Conservation (phyloP, 2,329 filamentous ascomycete genomes). For the Metarhizium sp. region DNA sequence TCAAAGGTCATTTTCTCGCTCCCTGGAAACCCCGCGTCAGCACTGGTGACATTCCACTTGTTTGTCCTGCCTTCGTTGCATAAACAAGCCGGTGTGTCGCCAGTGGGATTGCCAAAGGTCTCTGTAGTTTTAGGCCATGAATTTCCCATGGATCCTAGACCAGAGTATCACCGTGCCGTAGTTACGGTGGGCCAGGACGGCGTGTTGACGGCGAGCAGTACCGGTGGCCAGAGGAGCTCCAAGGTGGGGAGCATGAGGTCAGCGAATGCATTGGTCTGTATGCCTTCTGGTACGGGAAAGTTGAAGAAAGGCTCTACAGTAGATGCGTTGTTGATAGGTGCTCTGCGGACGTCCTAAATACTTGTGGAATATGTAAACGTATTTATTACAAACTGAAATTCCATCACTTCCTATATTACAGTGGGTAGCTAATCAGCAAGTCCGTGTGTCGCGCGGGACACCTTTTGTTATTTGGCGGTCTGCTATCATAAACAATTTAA, state of each 20-base stretch:
- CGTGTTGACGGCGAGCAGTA: slow-evolving; percentile 64
- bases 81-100: slow-evolving; percentile 59
- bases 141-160: slow-evolving; percentile 65
- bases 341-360: slow-evolving; percentile 18
- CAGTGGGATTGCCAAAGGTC: slow-evolving; percentile 61
- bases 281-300: slow-evolving; percentile 57
- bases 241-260: slow-evolving; percentile 79
- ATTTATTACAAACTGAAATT: not conserved
- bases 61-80: slow-evolving; percentile 87
- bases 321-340: slow-evolving; percentile 71
- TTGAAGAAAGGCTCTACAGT: slow-evolving; percentile 60
- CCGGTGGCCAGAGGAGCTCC: slow-evolving; percentile 83
- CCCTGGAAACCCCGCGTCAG: slow-evolving; percentile 88
- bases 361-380: not conserved
- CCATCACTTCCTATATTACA: not conserved
- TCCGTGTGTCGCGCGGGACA: no score
- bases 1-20: slow-evolving; percentile 76
- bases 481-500: not conserved
- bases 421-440: no score
- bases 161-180: slow-evolving; percentile 84
- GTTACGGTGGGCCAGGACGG: slow-evolving; percentile 60
- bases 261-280: slow-evolving; percentile 76
- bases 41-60: slow-evolving; percentile 85
- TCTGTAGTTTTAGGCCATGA: slow-evolving; percentile 64
- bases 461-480: no score